Percentiles rank a stretch among this genome's conserved stretches.
Conservation (phyloP, 2,329 filamentous ascomycete species). For the Diaporthe australafricana region DNA sequence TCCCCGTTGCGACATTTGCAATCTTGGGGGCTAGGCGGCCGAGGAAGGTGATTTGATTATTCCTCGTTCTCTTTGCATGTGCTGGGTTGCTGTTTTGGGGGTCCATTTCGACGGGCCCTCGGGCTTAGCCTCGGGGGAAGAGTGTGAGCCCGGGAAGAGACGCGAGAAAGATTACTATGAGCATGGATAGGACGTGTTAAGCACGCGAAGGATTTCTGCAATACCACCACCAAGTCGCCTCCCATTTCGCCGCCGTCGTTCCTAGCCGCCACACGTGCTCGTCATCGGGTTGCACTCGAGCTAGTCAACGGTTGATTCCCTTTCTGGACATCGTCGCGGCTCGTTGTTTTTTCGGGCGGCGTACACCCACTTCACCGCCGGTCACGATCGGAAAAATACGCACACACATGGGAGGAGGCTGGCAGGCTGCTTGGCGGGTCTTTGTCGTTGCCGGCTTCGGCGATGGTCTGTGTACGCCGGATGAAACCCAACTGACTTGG, state of each 20-base stretch:
- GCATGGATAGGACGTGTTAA: background rate
- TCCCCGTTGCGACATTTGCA: conserved; percentile 3
- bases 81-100: too few relatives aligned
- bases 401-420: background rate
- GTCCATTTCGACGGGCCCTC: background rate
- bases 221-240: background rate
- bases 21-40: background rate
- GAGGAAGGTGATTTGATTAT: background rate
- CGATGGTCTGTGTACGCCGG: background rate
- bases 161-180: background rate
- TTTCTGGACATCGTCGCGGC: background rate
- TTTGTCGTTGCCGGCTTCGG: background rate
- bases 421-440: background rate
- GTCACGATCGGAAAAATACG: too few relatives aligned
- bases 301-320: background rate
- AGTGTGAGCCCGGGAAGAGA: too few relatives aligned
- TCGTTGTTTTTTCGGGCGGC: background rate
- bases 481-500: background rate
- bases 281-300: conserved; percentile 9
- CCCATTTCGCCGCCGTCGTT: background rate
- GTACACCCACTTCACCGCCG: background rate
- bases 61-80: too few relatives aligned
- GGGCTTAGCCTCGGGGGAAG: background rate
- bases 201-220: background rate
- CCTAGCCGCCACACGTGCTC: conserved; percentile 11